Conservation (phyloP, 2,329 filamentous ascomycete species). For the Fusarium torulosum region DNA sequence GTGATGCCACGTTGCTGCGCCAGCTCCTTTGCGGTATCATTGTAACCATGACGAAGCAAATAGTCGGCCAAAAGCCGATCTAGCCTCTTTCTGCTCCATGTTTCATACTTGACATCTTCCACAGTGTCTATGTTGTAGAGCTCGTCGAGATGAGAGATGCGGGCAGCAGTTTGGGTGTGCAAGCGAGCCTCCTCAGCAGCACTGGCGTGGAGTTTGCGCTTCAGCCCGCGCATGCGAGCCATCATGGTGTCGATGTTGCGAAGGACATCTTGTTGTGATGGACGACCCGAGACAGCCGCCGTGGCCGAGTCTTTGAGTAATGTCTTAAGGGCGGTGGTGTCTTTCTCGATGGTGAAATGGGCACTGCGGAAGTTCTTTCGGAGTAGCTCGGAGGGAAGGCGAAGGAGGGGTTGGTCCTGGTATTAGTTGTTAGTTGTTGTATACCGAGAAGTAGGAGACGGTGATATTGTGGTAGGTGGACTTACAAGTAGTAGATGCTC, state of each 20-base stretch:
- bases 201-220: conserved; percentile 83
- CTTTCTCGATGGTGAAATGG: conserved; percentile 80
- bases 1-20: conserved; percentile 81
- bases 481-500: conserved; percentile 79
- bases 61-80: conserved; percentile 94
- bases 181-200: conserved; percentile 84
- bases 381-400: conserved; percentile 91
- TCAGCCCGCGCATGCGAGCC: conserved; percentile 83
- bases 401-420: conserved; percentile 92
- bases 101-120: conserved; percentile 93
- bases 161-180: conserved; percentile 79
- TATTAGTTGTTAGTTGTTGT: conserved; percentile 53
- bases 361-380: conserved; percentile 94
- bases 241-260: conserved; percentile 88
- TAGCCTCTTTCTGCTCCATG: conserved; percentile 85
- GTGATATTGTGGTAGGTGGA: conserved; percentile 11
- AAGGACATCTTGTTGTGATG: conserved; percentile 77
- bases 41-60: conserved; percentile 85
- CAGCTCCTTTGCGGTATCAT: conserved; percentile 79
- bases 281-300: conserved; percentile 72
- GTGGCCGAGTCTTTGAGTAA: conserved; percentile 74
- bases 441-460: conserved; percentile 7
- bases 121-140: conserved; percentile 84
- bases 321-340: conserved; percentile 72
- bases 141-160: conserved; percentile 83